Evolutionary conservation across 2,329 filamentous ascomycete genomes (phyloP), one percentile per base, ranked within the genome.

Genomic region (Venturia aucupariae): DNA sequence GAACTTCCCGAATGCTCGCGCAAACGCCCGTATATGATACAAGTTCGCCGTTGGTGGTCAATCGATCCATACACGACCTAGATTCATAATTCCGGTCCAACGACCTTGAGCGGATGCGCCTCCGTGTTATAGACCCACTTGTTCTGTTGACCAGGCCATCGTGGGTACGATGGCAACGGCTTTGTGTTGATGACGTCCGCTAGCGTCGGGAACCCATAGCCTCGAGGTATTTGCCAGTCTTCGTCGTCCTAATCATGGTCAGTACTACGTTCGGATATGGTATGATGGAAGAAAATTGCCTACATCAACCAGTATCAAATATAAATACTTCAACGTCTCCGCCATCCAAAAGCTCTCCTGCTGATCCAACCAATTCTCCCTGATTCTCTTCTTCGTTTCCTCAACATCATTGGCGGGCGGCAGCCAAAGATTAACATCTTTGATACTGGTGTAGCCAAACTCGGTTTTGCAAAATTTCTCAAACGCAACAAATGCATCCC

Each of bases 291-390:
- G 32, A 61, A n/a, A n/a, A n/a, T n/a, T n/a, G 69, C 69, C 71
- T 69, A 69, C 74, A 65, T 76, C 78, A 0, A 83, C 81, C 71
- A 86, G 84, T 66, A 90, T 89, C 69, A 95, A 74, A 76, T 90
- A 95, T 65, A 83, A 79, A 73, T 95, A 95, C 80, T 96, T 96
- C 74, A 96, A 73, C 67, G 92, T 88, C 79, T 96, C 91, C 0
- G 91, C 90, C 73, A 95, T 90, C 79, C 89, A 87, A 77, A 94
- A 96, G 70, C 88, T 92, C 77, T 96, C 90, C 80, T 92, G 89
- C 73, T 88, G 87, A 73, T 96, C 84, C 55, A 75, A 74, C 66
- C 82, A 85, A 0, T 76, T 75, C 0, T 88, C 88, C 10, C 89
- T 42, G 10, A 63, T 63, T 8, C 24, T 39, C 24, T 46, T 39